Conservation (phyloP, 805 yeast genomes). For the Candida pseudoglaebosa region DNA sequence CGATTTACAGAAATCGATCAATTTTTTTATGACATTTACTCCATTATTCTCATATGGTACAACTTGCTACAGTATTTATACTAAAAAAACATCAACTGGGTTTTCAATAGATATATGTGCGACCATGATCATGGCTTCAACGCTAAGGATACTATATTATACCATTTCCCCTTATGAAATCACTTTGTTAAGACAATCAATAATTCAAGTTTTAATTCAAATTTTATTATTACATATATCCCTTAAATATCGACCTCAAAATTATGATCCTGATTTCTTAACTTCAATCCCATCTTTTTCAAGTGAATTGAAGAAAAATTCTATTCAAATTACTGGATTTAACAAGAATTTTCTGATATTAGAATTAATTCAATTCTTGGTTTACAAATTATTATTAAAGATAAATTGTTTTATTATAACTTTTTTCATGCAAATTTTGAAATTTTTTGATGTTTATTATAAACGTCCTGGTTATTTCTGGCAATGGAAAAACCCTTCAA, state of each 20-base stretch:
- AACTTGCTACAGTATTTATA: conserved; percentile 66
- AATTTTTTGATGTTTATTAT: conserved; percentile 64
- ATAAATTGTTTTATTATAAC: conserved; percentile 1
- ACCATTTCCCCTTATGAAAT: conserved; percentile 75
- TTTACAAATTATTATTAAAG: neutral
- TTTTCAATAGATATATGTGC: conserved; percentile 91
- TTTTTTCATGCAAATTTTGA: conserved; percentile 31
- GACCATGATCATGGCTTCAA: conserved; percentile 78
- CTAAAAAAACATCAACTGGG: conserved; percentile 65
- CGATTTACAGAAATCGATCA: conserved; percentile 46
- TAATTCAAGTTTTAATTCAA: conserved; percentile 84
- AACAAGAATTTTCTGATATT: neutral
- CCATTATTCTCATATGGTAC: conserved; percentile 87
- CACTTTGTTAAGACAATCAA: conserved; percentile 72
- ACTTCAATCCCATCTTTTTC: conserved; percentile 25
- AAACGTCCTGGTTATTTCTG: conserved; percentile 67
- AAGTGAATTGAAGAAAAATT: conserved; percentile 22
- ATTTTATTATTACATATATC: conserved; percentile 59
- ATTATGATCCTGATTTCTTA: conserved; percentile 31
- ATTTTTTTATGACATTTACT: conserved; percentile 68
- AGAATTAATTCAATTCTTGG: conserved; percentile 4
- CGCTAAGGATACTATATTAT: conserved; percentile 72
- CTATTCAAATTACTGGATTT: conserved; percentile 11
- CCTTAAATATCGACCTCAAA: conserved; percentile 48
- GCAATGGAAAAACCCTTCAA: conserved; percentile 71